These are phyloP conservation scores for Eucalyptus leucophloia DNA, from an alignment of 345 rosid species.

Conservation along the genomic window DNA sequence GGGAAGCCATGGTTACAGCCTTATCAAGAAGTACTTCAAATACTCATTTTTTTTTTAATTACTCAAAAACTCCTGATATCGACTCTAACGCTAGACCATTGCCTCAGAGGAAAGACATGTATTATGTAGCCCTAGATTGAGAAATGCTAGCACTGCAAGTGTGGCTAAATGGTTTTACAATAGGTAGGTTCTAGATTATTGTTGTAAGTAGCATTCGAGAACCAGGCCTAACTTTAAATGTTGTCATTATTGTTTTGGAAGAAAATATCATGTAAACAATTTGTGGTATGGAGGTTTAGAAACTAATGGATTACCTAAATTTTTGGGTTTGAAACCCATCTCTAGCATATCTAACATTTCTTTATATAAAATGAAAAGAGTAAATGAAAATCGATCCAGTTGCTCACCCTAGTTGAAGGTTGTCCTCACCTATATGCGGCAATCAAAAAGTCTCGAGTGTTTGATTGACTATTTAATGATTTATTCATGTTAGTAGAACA, in stretches of 20 bases:
- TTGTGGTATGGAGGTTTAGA: too few relatives aligned
- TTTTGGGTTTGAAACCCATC: background rate
- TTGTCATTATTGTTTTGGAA: too few relatives aligned
- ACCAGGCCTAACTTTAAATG: background rate
- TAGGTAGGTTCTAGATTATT: background rate
- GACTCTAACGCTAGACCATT: background rate
- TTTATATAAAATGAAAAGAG: too few relatives aligned
- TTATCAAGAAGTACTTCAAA: too few relatives aligned
- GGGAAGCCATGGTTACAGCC: conserved; percentile 2
- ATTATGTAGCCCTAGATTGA: background rate
- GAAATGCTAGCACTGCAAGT: background rate
- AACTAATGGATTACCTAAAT: too few relatives aligned
- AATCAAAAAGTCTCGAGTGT: background rate
- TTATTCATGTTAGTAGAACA: fast-evolving
- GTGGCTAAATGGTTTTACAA: background rate
- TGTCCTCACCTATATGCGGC: background rate
- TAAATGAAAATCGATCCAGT: fast-evolving
- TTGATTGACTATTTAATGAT: background rate
- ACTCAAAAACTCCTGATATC: background rate
- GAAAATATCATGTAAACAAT: too few relatives aligned
- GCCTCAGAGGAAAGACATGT: background rate
- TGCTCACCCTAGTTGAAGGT: background rate
- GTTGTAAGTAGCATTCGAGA: background rate
- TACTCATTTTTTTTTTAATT: background rate
- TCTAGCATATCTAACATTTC: background rate